Percentiles rank a stretch among this genome's conserved stretches.
Conservation (phyloP, 371 early-diverging fungal genomes). For the Apophysomyces ossiformis region DNA sequence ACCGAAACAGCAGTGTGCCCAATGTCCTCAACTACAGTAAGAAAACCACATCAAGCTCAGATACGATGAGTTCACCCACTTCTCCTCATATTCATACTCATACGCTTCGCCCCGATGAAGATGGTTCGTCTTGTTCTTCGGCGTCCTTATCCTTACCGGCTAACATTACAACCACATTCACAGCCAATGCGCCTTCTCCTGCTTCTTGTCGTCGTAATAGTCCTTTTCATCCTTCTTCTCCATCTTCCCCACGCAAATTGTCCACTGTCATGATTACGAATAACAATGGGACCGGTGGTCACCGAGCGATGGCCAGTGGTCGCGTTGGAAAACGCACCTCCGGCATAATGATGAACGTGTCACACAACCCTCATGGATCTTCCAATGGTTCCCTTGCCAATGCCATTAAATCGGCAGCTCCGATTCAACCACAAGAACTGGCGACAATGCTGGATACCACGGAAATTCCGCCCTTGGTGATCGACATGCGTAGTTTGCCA, state of each 20-base stretch:
- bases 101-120: neutral
- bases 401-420: constrained; percentile 1
- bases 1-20: neutral
- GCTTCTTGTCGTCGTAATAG: no score
- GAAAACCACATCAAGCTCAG: neutral
- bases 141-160: no score
- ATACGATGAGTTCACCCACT: neutral
- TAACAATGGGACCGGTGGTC: neutral
- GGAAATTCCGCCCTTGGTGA: constrained; percentile 33
- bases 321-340: neutral
- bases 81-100: neutral
- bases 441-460: neutral
- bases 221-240: constrained; percentile 1
- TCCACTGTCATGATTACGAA: neutral
- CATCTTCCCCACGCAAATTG: neutral
- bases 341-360: constrained; percentile 2
- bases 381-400: neutral
- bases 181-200: no score
- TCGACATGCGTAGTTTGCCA: constrained; percentile 46
- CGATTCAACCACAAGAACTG: neutral
- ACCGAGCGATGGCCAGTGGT: neutral
- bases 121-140: no score
- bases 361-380: constrained; percentile 2
- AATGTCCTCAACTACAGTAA: neutral
- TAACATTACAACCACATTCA: no score